Base-by-base conservation (phyloP, 2,329 filamentous ascomycete species). In the Lanzia echinophila region DNA sequence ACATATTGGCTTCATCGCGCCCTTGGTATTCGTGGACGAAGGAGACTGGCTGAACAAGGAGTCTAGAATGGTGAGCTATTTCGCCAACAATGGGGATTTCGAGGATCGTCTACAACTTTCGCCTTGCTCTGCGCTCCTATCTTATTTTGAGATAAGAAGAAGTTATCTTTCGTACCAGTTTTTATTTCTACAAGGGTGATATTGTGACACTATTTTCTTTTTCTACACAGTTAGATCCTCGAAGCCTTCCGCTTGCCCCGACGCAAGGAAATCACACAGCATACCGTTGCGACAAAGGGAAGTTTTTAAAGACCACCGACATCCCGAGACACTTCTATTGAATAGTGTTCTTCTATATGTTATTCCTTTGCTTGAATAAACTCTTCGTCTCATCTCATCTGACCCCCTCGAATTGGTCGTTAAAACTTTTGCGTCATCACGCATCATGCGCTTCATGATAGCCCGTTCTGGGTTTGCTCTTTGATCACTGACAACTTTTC, bases 231-330 rank as follows among this genome's bases (percentile, higher is more conserved):
- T 17, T 36, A 50, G 48, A 50, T 59, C 43, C 22, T 53, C 34
- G 50, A 58, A 58, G 56, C 54, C 57, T 55, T 56, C 52, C 53
- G 51, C 49, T 58, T 38, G 52, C 59, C 56, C 57, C 53, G 60
- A 55, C 60, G 60, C 63, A 64, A 62, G 62, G 58, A 60, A 56
- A 50, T 58, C 38, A 52, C 53, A 61, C 55, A 55, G 28, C 56
- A 59, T 56, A 41, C 54, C 56, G 56, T 58, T 59, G 20, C 32
- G 17, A 24, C 7, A 43, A 17, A 44, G 22, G 49, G 44, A 54
- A 47, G 54, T 32, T 54, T 58, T 47, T 31, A 33, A 53, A 50
- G 36, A 13, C 22, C 41, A 44, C 24, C 32, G 15, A 19, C n/a
- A 33, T 20, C 43, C 24, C 28, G 19, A n/a, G 15, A 46, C 28